Evolutionary conservation across 768 basidiomycete species (phyloP).

Genomic region (Mycena rosella): DNA sequence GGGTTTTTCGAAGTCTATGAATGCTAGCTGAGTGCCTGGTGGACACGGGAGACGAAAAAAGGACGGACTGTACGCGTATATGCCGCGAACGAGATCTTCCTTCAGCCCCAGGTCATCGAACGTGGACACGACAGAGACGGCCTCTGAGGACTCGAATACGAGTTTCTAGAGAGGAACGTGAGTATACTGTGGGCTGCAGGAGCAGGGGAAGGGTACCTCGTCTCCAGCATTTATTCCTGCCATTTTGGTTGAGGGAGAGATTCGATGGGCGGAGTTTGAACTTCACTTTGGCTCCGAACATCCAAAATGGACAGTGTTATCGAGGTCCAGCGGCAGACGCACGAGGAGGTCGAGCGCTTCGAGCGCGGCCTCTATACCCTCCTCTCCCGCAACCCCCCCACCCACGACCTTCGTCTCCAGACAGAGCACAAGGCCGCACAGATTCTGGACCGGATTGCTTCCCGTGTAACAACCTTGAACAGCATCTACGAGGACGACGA

Average conservation of each 20-base stretch:
- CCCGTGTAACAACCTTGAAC: constrained; percentile 74
- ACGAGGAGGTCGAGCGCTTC: constrained; percentile 95
- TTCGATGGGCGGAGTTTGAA: constrained; percentile 71
- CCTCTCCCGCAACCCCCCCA: constrained; percentile 73
- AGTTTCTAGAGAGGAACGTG: constrained; percentile 65
- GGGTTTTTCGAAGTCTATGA: constrained; percentile 92
- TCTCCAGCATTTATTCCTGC: constrained; percentile 88
- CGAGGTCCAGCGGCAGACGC: constrained; percentile 94
- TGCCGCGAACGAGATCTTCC: constrained; percentile 94
- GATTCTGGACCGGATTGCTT: constrained; percentile 86
- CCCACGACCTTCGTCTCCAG: constrained; percentile 75
- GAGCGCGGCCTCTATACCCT: constrained; percentile 89
- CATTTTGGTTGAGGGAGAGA: constrained; percentile 68
- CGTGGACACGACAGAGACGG: constrained; percentile 88
- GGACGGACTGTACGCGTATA: constrained; percentile 96
- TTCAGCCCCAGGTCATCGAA: constrained; percentile 94
- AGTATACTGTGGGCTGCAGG: constrained; percentile 24
- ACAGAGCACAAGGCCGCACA: constrained; percentile 93
- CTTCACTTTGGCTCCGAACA: constrained; percentile 35
- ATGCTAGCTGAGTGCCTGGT: constrained; percentile 7
- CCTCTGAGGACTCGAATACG: constrained; percentile 95
- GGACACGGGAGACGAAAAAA: constrained; percentile 4
- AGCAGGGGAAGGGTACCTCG: constrained; percentile 65
- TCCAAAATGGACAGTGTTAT: constrained; percentile 89
- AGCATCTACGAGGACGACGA: constrained; percentile 84